Conservation (phyloP, 2,329 filamentous ascomycete species). For the Emmonsiellopsis sp. region DNA sequence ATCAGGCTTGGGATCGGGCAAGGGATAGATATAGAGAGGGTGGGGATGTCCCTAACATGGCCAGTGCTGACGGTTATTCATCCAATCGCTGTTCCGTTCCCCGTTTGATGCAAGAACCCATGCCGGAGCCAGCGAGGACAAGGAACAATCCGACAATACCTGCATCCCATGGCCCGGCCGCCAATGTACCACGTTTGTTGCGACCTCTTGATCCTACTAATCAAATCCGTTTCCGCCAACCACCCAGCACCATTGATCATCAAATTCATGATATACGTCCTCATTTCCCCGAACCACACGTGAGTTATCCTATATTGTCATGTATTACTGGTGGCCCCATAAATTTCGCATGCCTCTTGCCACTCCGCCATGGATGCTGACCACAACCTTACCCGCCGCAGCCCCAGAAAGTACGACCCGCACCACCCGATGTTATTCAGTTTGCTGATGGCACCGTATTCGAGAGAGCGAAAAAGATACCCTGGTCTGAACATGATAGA, state of each 20-base stretch:
- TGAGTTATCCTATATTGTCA: background rate
- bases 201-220: slow-evolving; percentile 1
- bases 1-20: slow-evolving; percentile 38
- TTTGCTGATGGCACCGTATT: slow-evolving; percentile 15
- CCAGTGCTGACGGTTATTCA: background rate
- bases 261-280: background rate
- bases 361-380: background rate
- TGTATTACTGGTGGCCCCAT: background rate
- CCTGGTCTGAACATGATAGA: background rate
- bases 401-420: slow-evolving; percentile 4
- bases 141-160: background rate
- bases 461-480: slow-evolving; percentile 11
- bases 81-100: background rate
- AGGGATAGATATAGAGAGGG: slow-evolving; percentile 29
- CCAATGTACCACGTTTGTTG: background rate
- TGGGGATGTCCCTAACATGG: slow-evolving; percentile 11
- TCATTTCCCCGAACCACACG: background rate
- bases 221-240: background rate
- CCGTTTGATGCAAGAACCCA: background rate
- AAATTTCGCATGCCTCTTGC: background rate
- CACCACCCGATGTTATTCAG: slow-evolving; percentile 14
- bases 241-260: background rate
- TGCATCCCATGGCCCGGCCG: background rate
- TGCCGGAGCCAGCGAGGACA: background rate
- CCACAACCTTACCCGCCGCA: slow-evolving; percentile 1